A percentile compares a stretch with the other conserved stretches of the same genome.
These are phyloP conservation scores for Pyracantha coccinea DNA, from an alignment of 331 rosid species.

Conservation along the genomic window DNA sequence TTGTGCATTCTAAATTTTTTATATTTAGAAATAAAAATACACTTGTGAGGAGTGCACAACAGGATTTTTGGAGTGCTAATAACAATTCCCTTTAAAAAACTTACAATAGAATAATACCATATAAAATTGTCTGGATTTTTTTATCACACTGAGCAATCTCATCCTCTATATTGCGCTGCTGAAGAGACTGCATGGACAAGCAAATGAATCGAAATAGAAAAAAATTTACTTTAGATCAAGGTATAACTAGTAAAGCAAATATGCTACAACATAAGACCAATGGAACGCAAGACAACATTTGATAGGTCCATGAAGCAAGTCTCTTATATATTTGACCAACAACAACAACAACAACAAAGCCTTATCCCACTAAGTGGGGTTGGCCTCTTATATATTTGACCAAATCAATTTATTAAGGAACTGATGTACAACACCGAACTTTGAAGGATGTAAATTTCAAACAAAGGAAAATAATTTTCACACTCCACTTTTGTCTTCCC, in stretches of 20 bases:
- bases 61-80: too few relatives aligned
- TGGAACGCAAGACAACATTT: not conserved
- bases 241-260: not conserved
- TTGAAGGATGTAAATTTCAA: not conserved
- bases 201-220: slow-evolving; percentile 9
- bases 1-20: too few relatives aligned
- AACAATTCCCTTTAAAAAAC: not conserved
- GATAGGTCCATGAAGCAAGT: not conserved
- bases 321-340: not conserved
- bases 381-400: not conserved
- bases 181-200: slow-evolving; percentile 52
- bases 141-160: slow-evolving; percentile 57
- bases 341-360: too few relatives aligned
- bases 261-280: not conserved
- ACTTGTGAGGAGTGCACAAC: too few relatives aligned
- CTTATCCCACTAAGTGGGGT: too few relatives aligned
- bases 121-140: slow-evolving; percentile 43
- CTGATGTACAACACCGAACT: not conserved
- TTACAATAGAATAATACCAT: slow-evolving; percentile 33
- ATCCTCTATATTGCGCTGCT: slow-evolving; percentile 54
- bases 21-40: too few relatives aligned
- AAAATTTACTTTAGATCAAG: not conserved
- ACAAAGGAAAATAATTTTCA: too few relatives aligned
- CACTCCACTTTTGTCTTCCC: too few relatives aligned
- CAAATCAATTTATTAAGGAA: not conserved